Percentiles rank a stretch among this genome's conserved stretches.
Conservation (phyloP, 192 early-diverging fungal species). For the Coemansia sp. region DNA sequence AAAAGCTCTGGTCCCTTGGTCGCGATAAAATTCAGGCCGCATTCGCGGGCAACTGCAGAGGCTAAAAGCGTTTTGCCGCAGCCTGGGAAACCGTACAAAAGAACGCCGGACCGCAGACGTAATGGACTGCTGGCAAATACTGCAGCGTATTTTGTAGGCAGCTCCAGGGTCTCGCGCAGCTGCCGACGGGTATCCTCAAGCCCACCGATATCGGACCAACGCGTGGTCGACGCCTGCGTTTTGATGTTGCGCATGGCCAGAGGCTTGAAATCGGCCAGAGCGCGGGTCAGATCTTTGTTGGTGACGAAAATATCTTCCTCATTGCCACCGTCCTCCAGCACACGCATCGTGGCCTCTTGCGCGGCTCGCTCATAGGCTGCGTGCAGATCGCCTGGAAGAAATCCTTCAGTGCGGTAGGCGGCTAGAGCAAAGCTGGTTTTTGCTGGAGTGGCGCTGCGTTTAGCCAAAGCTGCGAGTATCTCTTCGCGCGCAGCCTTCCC, state of each 20-base stretch:
- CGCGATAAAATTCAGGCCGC: constrained; percentile 94
- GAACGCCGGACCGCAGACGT: constrained; percentile 85
- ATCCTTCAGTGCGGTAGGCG: constrained; percentile 84
- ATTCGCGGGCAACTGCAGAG: constrained; percentile 93
- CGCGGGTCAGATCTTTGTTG: constrained; percentile 70
- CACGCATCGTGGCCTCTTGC: constrained; percentile 77
- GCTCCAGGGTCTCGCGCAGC: constrained; percentile 90
- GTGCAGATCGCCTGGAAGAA: constrained; percentile 77
- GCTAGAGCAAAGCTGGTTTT: constrained; percentile 67
- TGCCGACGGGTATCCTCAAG: constrained; percentile 76
- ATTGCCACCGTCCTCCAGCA: constrained; percentile 41
- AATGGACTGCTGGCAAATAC: constrained; percentile 89
- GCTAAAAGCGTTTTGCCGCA: constrained; percentile 98
- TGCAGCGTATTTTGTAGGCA: constrained; percentile 89
- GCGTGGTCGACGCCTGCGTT: constrained; percentile 69
- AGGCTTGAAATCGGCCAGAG: constrained; percentile 77
- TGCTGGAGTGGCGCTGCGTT: constrained; percentile 53
- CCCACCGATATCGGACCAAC: constrained; percentile 90
- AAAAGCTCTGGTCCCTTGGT: constrained; percentile 97
- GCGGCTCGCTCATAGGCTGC: constrained; percentile 75
- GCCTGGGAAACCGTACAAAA: constrained; percentile 97
- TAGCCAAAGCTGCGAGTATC: constrained; percentile 73
- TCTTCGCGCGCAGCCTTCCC: constrained; percentile 43
- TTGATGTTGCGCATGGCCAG: constrained; percentile 76
- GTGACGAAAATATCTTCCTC: constrained; percentile 47